Percentiles rank a stretch among this genome's conserved stretches.
These are phyloP conservation scores for Davidsoniella australis DNA, from an alignment of 2,329 filamentous ascomycete species.

Conservation along the genomic window DNA sequence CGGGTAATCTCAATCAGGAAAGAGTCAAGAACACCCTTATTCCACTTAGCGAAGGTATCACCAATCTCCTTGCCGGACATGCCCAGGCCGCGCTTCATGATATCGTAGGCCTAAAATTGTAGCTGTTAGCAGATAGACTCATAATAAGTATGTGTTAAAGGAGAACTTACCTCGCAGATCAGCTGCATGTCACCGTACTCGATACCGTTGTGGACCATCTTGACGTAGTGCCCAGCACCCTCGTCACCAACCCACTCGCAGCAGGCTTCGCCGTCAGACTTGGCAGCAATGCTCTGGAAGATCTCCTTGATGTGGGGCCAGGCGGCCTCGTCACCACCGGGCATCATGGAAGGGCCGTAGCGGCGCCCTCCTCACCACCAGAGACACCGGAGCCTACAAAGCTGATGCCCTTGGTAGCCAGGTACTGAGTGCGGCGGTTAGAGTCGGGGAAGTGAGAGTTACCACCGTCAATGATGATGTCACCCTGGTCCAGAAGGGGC, in stretches of 20 bases:
- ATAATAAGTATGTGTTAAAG: background rate
- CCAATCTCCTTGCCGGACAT: slow-evolving; percentile 87
- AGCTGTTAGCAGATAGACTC: background rate
- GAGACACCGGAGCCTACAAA: slow-evolving; percentile 97
- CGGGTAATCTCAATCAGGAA: slow-evolving; percentile 99
- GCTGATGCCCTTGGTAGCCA: slow-evolving; percentile 69
- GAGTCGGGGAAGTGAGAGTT: slow-evolving; percentile 99
- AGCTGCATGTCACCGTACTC: slow-evolving; percentile 99
- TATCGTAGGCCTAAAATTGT: slow-evolving; percentile 70
- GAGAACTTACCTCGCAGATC: slow-evolving; percentile 74
- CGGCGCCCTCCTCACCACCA: slow-evolving; percentile 98
- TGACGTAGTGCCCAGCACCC: slow-evolving; percentile 99
- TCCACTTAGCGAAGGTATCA: slow-evolving; percentile 89
- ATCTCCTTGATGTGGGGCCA: slow-evolving; percentile 99
- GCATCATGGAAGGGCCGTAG: slow-evolving; percentile 95
- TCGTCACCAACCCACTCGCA: slow-evolving; percentile 99
- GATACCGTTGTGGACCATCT: slow-evolving; percentile 99
- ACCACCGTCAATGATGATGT: slow-evolving; percentile 98
- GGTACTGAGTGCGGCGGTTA: slow-evolving; percentile 90
- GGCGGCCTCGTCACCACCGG: slow-evolving; percentile 93
- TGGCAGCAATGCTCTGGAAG: slow-evolving; percentile 93
- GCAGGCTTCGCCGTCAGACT: slow-evolving; percentile 93
- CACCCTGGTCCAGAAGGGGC: slow-evolving; percentile 63
- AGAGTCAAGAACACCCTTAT: slow-evolving; percentile 94
- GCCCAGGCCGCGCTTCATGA: slow-evolving; percentile 95